Base-by-base conservation (phyloP, 352 stramenopile genomes). In the Phytophthora fragariaefolia region DNA sequence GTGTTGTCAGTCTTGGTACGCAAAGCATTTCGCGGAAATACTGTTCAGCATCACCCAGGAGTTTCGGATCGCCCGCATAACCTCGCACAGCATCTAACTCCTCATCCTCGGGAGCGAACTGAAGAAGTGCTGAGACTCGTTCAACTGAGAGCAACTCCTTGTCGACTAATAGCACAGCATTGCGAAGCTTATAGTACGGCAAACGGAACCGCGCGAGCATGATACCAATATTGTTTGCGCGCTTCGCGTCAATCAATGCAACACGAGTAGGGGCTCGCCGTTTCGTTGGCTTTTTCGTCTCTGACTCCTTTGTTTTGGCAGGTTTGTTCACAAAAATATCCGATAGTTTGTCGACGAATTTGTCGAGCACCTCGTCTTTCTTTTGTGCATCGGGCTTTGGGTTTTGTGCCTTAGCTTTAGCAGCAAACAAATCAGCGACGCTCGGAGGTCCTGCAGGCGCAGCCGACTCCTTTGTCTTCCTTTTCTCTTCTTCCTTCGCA, bases 141-240 rank as follows among this genome's bases (percentile, higher is more conserved):
- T 95, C 87, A 30, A 86, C 80, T 7, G 85, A 92, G 12, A 95
- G 66, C 27, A 88, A 47, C 22, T 92, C 76, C 50, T 93, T 93
- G 69, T 95, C 87, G 6, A 95, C 81, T 27, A 91, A 48, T 18
- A 95, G 51, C n/a, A 95, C 81, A 17, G 87, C 83, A 47, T 91
- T 76, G 26, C 83, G 79, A 66, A 95, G 89, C 58, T 89, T 89
- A 36, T 74, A 76, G 63, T 95, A 95, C 26, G 87, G 87, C 43
- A 95, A 27, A n/a, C 87, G 83, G 60, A 95, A 95, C 27, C 87
- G 80, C 17, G 87, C 87, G 9, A 95, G 57, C 87, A 95, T 92
- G 65, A 95, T 95, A 52, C 87, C 87, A 36, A 95, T 93, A 34
- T 95, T 95, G 73, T 93, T 95, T 6, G 87, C 87, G 15, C 87